Base-by-base conservation (phyloP, 2,329 filamentous ascomycete genomes). In the Arthroderma uncinatum region DNA sequence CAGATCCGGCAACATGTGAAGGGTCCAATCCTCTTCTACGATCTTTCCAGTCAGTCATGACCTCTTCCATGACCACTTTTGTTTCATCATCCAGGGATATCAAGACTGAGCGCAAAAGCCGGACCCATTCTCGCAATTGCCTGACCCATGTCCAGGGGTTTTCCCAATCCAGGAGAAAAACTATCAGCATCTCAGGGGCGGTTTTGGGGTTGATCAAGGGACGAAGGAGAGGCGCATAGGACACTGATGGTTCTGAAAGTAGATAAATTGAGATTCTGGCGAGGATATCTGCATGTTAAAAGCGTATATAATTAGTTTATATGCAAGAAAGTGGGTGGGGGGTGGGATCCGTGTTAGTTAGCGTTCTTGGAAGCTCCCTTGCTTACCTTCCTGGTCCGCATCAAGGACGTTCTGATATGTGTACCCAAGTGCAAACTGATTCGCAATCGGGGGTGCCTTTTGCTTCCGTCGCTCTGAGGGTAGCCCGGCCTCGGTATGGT, bases 321-420 rank as follows among this genome's bases (percentile, higher is more conserved):
- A 34, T 33, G 47, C 23, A 33, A 23, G 40, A 25, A 23, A 23
- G 10, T 12, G 28, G 28, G 28, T 7, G 28, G 28, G 28, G 28
- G 28, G 28, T 30, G 28, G 28, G 28, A 30, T 30, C 28, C 28
- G 28, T 30, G 28, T 30, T 30, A 30, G 28, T 30, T 30, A 30
- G 28, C 28, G 3, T 30, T 30, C 28, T 21, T 12, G 8, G 14
- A 36, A 54, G 14, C 37, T 14, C 19, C 9, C 28, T 33, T 39
- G 66, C 72, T 59, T 73, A 90, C 88, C 88, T 78, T 96, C 92
- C 71, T 95, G 90, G 69, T 96, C 91, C 57, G 89, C 86, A 71
- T 96, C 91, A 37, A 95, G 79, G 37, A 96, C 89, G 73, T 96
- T 89, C 70, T 94, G 89, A 73, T 95, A 96, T 56, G 91, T 95